phyloP scores from a whole-genome alignment of 176 grass and related monocot species.

The Calamus simplicifolius region DNA sequence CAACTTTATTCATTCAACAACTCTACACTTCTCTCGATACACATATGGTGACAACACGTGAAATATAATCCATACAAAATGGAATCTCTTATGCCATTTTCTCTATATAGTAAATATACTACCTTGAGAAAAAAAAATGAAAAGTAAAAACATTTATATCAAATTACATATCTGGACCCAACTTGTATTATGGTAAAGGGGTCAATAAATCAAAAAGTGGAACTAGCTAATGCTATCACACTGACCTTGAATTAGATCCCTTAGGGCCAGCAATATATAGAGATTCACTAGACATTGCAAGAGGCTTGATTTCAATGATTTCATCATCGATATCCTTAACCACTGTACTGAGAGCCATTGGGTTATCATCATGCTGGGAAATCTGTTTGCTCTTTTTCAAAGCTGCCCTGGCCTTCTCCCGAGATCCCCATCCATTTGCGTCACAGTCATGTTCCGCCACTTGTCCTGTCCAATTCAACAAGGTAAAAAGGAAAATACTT shows the following conservation, averaged over 20 bases:
- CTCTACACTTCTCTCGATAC: no score
- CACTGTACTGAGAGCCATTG: conserved; percentile 32
- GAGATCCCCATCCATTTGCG: conserved; percentile 69
- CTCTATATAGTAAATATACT: no score
- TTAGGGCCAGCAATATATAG: conserved; percentile 28
- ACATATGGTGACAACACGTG: no score
- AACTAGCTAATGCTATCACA: conserved; percentile 5
- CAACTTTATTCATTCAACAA: no score
- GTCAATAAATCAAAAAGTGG: background rate
- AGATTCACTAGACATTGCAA: conserved; percentile 41
- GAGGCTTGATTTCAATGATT: conserved; percentile 43
- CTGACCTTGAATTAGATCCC: conserved; percentile 53
- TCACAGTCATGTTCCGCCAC: conserved; percentile 88
- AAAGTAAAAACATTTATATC: no score
- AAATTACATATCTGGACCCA: no score
- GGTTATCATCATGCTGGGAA: conserved; percentile 24
- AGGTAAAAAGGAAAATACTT: background rate
- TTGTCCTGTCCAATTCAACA: conserved; percentile 55
- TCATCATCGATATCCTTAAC: conserved; percentile 19
- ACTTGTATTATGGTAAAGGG: no score
- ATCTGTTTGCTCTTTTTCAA: conserved; percentile 47
- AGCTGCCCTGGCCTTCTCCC: conserved; percentile 58
- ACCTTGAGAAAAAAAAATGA: no score
- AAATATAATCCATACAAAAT: no score
- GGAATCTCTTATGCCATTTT: no score